Conservation (phyloP, 2,329 filamentous ascomycete species). For the Periglandula ipomoeae region DNA sequence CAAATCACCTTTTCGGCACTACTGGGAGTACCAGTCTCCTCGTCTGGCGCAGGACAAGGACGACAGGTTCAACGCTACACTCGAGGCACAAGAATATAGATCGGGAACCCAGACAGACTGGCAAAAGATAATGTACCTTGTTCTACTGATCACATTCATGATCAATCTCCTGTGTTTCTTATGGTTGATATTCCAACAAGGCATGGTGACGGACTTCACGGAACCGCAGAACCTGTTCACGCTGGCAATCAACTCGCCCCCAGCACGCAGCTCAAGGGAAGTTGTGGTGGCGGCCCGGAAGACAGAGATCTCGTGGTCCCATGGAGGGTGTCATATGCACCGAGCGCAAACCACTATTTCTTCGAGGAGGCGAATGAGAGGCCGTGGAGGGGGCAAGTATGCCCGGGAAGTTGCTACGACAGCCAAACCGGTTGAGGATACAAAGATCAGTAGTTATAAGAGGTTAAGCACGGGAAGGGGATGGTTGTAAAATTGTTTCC, state of each 20-base stretch:
- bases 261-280: constrained; percentile 27
- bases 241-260: constrained; percentile 54
- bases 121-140: constrained; percentile 58
- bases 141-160: constrained; percentile 56
- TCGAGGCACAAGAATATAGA: constrained; percentile 60
- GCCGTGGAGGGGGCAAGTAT: constrained; percentile 19
- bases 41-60: constrained; percentile 28
- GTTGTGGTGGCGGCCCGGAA: constrained; percentile 28
- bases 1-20: constrained; percentile 51
- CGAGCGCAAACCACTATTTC: constrained; percentile 32
- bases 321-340: constrained; percentile 31
- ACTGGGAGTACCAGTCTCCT: constrained; percentile 31
- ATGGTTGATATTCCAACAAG: constrained; percentile 46
- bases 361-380: constrained; percentile 27
- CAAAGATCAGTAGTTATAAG: constrained; percentile 17
- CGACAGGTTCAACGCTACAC: constrained; percentile 54
- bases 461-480: constrained; percentile 17
- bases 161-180: constrained; percentile 57
- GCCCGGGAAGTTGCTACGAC: constrained; percentile 16
- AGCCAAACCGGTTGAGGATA: constrained; percentile 11
- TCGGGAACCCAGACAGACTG: constrained; percentile 52
- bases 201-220: constrained; percentile 67
- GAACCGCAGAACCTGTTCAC: constrained; percentile 70
- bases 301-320: constrained; percentile 29
- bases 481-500: constrained; percentile 15